phyloP scores from a whole-genome alignment of 495 filamentous ascomycete genomes.

The Trichoderma asperelloides region DNA sequence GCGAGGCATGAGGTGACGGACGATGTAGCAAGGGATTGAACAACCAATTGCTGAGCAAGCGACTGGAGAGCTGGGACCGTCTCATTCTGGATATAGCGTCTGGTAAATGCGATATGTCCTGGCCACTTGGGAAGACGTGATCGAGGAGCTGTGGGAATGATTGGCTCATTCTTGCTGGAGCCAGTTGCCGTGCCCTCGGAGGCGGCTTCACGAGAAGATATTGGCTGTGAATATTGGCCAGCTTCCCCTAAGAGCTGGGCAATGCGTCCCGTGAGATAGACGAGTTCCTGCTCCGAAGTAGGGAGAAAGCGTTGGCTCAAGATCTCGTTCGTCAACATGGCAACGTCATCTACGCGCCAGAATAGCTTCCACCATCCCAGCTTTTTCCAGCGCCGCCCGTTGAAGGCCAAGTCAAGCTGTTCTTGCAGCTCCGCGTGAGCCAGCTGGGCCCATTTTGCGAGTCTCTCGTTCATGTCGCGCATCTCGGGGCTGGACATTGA shows the following conservation, averaged over 20 bases:
- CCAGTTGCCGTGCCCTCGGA: neutral
- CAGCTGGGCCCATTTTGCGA: constrained; percentile 65
- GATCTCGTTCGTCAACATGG: constrained; percentile 68
- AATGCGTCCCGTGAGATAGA: constrained; percentile 76
- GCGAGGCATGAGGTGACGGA: constrained; percentile 54
- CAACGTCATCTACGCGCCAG: constrained; percentile 88
- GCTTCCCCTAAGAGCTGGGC: constrained; percentile 44
- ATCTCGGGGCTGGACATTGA: constrained; percentile 33
- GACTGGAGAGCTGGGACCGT: constrained; percentile 71
- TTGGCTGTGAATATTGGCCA: constrained; percentile 5
- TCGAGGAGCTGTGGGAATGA: constrained; percentile 10
- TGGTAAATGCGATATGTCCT: constrained; percentile 46
- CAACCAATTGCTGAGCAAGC: constrained; percentile 65
- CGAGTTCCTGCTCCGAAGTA: constrained; percentile 60
- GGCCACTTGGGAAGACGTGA: constrained; percentile 24
- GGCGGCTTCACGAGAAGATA: constrained; percentile 1
- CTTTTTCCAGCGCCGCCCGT: constrained; percentile 58
- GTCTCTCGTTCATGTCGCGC: constrained; percentile 40
- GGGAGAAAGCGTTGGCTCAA: constrained; percentile 64
- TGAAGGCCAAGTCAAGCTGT: constrained; percentile 65
- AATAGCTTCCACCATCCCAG: constrained; percentile 92
- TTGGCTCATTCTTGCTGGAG: neutral
- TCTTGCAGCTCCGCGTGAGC: constrained; percentile 77
- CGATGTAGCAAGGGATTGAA: constrained; percentile 63
- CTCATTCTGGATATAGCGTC: constrained; percentile 48